Evolutionary conservation across 2,329 filamentous ascomycete genomes (phyloP), one percentile per base, ranked within the genome.

Genomic region (Cladosporium oxysporum): DNA sequence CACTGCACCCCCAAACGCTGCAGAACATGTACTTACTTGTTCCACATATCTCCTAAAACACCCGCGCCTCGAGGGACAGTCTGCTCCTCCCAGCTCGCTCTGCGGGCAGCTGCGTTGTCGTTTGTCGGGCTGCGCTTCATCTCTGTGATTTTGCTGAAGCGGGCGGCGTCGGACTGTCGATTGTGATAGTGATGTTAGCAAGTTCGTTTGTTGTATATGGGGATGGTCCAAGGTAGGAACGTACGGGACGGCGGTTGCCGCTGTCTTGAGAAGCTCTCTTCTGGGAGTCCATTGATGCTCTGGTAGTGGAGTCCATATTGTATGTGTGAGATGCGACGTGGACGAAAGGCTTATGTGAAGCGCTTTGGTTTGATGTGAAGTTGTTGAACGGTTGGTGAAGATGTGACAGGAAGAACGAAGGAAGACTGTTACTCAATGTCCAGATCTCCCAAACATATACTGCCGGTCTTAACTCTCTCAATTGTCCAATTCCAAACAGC

Each of bases 71-170:
- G 44, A 16, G 61, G 61, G 4, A 63, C 31, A 3, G 61, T 57
- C 28, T 63, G 61, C 50, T 63, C 61, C 26, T 63, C 61, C 33
- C 53, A 53, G 26, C 61, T 63, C 10, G 61, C 61, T 31, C 61
- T 47, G 35, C 61, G 49, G 12, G 61, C 61, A 18, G 61, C 50
- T 6, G 61, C 61, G 33, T 57, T 63, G 35, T 63, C 61, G 26
- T 63, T 63, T 1, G 29, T 12, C 6, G 61, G 61, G 50, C 31
- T 33, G 21, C 61, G 61, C 61, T 63, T 63, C 60, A 62, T 62
- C 5, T 53, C 33, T 33, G 29, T 41, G 23, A 62, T 62, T 26
- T 62, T 62, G 29, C 21, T 49, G 29, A 61, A 61, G 8, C 29
- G 29, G 16, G 21, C 23, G 18, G 28, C 29, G 29, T 50, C 58